Percentiles rank a stretch among this genome's conserved stretches.
These are phyloP conservation scores for Fusarium bactridioides DNA, from an alignment of 2,329 filamentous ascomycete species.

Conservation along the genomic window DNA sequence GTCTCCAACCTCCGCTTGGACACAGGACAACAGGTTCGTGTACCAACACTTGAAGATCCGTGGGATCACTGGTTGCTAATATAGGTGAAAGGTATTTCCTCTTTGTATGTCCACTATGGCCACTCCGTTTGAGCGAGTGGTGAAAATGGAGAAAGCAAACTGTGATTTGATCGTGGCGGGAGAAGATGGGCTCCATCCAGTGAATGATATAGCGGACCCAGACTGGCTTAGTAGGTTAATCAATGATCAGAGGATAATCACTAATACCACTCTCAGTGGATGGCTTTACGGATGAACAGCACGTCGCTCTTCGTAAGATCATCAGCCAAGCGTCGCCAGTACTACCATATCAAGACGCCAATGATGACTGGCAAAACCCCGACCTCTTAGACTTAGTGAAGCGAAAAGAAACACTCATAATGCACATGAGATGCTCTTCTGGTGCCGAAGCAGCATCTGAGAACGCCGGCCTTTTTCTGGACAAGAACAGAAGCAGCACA, in stretches of 20 bases:
- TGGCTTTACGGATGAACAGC: rapidly evolving
- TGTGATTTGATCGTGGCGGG: not conserved
- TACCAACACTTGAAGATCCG: not conserved
- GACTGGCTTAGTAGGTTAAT: not conserved
- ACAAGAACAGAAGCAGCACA: not conserved
- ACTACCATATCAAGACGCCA: too few relatives aligned
- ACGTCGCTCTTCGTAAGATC: not conserved
- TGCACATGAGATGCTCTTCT: not conserved
- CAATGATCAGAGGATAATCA: rapidly evolving
- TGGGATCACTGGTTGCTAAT: not conserved
- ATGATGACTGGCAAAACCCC: not conserved
- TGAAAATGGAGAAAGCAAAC: not conserved
- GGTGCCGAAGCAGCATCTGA: rapidly evolving
- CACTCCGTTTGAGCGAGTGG: not conserved
- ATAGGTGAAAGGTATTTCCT: not conserved
- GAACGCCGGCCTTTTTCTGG: not conserved
- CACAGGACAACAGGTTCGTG: not conserved
- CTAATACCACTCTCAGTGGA: rapidly evolving
- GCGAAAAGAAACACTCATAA: rapidly evolving
- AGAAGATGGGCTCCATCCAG: not conserved
- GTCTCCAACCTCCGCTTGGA: not conserved
- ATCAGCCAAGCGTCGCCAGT: not conserved
- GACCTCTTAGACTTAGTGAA: not conserved
- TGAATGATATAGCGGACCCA: rapidly evolving
- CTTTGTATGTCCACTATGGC: not conserved